These are phyloP conservation scores for Xylaria curta DNA, from an alignment of 495 filamentous ascomycete genomes.

Conservation along the genomic window DNA sequence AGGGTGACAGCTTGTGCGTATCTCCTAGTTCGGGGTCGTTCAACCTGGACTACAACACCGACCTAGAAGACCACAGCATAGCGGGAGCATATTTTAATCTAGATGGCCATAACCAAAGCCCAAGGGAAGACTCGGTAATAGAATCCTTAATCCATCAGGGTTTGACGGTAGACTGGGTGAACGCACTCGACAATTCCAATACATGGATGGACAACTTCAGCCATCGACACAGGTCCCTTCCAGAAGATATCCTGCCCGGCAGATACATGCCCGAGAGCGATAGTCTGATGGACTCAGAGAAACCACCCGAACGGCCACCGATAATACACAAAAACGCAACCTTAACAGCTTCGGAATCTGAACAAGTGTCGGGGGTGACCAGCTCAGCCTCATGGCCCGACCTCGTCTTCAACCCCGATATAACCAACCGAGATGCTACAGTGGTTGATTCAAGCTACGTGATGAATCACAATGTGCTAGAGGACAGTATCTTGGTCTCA, in stretches of 20 bases:
- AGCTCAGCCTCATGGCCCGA: background rate
- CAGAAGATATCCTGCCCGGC: background rate
- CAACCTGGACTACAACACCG: background rate
- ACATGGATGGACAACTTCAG: conserved; percentile 3
- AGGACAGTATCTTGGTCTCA: background rate
- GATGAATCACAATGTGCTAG: background rate
- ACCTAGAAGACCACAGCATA: background rate
- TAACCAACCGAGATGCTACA: background rate
- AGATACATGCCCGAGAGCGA: background rate
- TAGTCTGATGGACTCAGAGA: background rate
- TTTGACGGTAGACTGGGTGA: background rate
- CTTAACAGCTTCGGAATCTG: background rate
- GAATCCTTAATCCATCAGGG: background rate
- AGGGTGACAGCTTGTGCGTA: background rate
- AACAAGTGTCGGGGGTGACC: background rate
- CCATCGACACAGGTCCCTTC: background rate
- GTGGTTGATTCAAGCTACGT: background rate
- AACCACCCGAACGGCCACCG: background rate
- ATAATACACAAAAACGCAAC: background rate
- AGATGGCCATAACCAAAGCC: background rate
- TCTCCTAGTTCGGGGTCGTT: background rate
- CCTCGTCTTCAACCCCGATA: background rate
- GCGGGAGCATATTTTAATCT: background rate
- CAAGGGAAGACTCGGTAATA: background rate
- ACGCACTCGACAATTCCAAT: background rate